Percentiles rank a stretch among this genome's conserved stretches.
phyloP scores from a whole-genome alignment of 371 early-diverging fungal species.

The Mortierella sp. region DNA sequence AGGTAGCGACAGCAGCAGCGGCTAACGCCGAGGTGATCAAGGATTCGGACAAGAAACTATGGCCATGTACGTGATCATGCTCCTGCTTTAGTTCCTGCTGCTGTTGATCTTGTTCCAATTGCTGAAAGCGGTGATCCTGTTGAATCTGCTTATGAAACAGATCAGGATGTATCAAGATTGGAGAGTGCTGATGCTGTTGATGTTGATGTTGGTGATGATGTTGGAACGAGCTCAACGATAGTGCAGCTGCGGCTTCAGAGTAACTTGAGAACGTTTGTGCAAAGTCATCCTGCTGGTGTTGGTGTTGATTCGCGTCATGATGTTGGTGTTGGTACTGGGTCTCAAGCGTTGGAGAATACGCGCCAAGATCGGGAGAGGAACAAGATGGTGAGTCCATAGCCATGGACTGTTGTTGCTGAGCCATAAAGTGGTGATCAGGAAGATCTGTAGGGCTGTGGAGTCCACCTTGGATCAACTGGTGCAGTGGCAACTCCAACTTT shows the following conservation, averaged over 20 bases:
- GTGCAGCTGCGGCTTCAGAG: constrained; percentile 19
- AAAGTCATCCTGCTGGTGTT: constrained; percentile 17
- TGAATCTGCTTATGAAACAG: constrained; percentile 49
- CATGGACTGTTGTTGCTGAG: constrained; percentile 14
- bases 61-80: not conserved
- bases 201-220: constrained; percentile 24
- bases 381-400: constrained; percentile 12
- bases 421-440: constrained; percentile 22
- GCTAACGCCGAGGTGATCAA: constrained; percentile 16
- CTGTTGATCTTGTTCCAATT: not conserved
- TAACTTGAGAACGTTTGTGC: constrained; percentile 22
- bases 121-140: constrained; percentile 34
- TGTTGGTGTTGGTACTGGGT: constrained; percentile 16
- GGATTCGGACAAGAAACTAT: constrained; percentile 25
- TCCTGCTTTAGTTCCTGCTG: no score
- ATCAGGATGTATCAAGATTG: constrained; percentile 22
- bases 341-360: constrained; percentile 6
- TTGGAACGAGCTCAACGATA: constrained; percentile 27
- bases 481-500: constrained; percentile 33
- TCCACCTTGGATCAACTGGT: constrained; percentile 25
- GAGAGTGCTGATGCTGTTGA: constrained; percentile 17
- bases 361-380: not conserved
- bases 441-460: constrained; percentile 30
- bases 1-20: not conserved
- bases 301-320: constrained; percentile 9